Base-by-base conservation (phyloP, 305 asterid species). In the Fraxinus dipetala region DNA sequence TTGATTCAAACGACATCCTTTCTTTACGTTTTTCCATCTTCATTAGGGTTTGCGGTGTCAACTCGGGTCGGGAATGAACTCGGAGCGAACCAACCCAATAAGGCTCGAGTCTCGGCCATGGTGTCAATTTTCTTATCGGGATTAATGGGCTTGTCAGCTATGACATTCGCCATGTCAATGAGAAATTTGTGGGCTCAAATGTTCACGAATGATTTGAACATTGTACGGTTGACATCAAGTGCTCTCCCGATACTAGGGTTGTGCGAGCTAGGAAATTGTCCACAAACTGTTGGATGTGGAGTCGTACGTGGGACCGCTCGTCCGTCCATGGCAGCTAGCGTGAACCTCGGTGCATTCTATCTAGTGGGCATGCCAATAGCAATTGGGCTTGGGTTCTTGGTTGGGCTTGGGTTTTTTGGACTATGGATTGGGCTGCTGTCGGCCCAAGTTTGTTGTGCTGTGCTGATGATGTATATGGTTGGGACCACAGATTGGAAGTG, bases 251-350 rank as follows among this genome's bases (percentile, higher is more conserved):
- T 93, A 67, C 72, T 93, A 7, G 98, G 98, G 67, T 81, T 93
- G 76, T 92, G 98, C 85, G 98, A 93, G 87, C 93, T 93, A 2
- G 98, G 98, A 35, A 93, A 93, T 89, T 93, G 95, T 86, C 98
- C 98, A 11, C 98, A 93, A 87, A 93, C 98, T 35, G 94, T 93
- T 10, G 97, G 95, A 18, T 93, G 98, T 73, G 98, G 97, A 84
- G 97, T 93, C 6, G 89, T 93, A 24, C 86, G 98, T 1, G 98
- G 98, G 83, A 92, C 94, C 5, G 98, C 97, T 6, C 89, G 97
- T 18, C 94, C 93, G 18, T 79, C 93, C 70, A 87, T 91, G n/a
- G 98, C 98, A 22, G 98, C 98, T 0, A 90, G 91, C 22, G 98
- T 93, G 87, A 93, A 92, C 87, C 90, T 93, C 0, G 94, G 98